Evolutionary conservation across 805 yeast species (phyloP).

Genomic region (Wickerhamiella lipophila): DNA sequence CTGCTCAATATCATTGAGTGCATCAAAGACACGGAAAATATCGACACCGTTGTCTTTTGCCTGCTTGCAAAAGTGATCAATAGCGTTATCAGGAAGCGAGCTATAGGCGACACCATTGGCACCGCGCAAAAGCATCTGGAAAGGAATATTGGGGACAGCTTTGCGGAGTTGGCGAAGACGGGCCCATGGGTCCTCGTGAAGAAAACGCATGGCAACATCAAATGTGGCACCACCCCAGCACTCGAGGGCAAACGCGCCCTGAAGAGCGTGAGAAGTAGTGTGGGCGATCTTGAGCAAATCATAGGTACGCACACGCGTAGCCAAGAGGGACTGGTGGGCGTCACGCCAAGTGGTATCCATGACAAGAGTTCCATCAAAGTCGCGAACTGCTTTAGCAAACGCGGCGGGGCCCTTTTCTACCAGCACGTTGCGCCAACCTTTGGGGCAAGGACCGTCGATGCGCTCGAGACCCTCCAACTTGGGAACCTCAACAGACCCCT

Average conservation of each 20-base stretch:
- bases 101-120: constrained; percentile 99
- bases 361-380: constrained; percentile 71
- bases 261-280: constrained; percentile 78
- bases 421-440: constrained; percentile 88
- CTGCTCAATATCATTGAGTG: constrained; percentile 92
- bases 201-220: constrained; percentile 96
- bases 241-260: constrained; percentile 88
- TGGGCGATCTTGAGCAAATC: constrained; percentile 88
- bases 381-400: constrained; percentile 80
- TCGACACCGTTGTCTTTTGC: constrained; percentile 96
- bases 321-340: constrained; percentile 94
- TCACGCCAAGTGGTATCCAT: constrained; percentile 99
- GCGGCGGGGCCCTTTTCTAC: constrained; percentile 76
- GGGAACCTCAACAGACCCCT: constrained; percentile 66
- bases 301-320: constrained; percentile 92
- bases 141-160: constrained; percentile 94
- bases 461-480: constrained; percentile 52
- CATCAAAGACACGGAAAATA: constrained; percentile 95
- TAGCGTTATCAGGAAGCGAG: constrained; percentile 95
- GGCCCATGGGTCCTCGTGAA: constrained; percentile 98
- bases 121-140: constrained; percentile 98
- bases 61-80: constrained; percentile 89
- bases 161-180: constrained; percentile 78
- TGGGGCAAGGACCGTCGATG: constrained; percentile 44
- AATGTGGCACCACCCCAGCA: constrained; percentile 99